Evolutionary conservation across 208 protist species (phyloP).

Genomic region (Leishmania tropica): DNA sequence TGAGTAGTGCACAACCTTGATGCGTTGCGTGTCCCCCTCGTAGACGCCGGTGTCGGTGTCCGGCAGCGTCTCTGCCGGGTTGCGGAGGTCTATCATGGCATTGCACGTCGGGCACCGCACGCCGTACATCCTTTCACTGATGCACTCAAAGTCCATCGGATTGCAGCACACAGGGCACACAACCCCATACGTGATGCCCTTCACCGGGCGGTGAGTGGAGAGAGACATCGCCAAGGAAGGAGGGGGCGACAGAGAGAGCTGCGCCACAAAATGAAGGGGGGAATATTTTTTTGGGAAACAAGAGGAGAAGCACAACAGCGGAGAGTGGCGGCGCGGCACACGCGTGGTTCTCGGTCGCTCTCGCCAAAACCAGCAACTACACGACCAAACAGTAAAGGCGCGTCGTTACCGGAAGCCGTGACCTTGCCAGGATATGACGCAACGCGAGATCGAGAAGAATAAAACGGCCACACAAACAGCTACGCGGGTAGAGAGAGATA

Average conservation of each 20-base stretch:
- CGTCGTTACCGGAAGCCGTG: not conserved
- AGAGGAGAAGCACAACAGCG: not conserved
- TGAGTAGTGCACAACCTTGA: constrained; percentile 38
- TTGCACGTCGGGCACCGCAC: constrained; percentile 65
- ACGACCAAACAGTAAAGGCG: not conserved
- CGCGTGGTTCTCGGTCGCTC: not conserved
- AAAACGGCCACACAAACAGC: no score
- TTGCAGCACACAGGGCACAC: constrained; percentile 73
- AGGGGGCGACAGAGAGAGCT: not conserved
- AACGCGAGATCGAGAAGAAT: no score
- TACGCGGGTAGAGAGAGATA: no score
- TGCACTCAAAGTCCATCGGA: constrained; percentile 66
- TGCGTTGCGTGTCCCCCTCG: constrained; percentile 4
- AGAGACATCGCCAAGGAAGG: constrained; percentile 26
- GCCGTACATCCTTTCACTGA: constrained; percentile 47
- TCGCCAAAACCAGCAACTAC: no score
- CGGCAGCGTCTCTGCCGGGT: constrained; percentile 50
- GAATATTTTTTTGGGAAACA: not conserved
- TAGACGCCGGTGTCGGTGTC: constrained; percentile 40
- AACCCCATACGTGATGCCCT: constrained; percentile 66
- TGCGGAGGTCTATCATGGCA: constrained; percentile 69
- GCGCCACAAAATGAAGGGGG: not conserved
- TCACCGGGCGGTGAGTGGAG: constrained; percentile 39
- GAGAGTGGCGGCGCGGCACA: not conserved
- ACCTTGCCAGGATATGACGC: no score